These are phyloP conservation scores for Suhomyces faveliae DNA, from an alignment of 805 yeast species.

Conservation along the genomic window DNA sequence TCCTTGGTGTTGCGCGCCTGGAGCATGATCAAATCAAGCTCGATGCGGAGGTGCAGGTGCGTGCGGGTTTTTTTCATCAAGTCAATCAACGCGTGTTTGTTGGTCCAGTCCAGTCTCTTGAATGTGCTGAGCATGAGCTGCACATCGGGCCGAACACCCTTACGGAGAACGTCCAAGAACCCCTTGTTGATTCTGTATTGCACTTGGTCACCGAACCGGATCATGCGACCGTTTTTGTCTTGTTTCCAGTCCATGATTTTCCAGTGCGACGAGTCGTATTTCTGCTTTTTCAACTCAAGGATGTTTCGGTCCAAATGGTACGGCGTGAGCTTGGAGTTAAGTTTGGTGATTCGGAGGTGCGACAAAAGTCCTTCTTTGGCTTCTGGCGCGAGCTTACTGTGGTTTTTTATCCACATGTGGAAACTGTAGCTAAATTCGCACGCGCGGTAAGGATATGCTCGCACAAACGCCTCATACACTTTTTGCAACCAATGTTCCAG, in stretches of 20 bases:
- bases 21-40: slow-evolving; percentile 18
- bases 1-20: slow-evolving; percentile 19
- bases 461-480: slow-evolving; percentile 31
- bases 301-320: slow-evolving; percentile 17
- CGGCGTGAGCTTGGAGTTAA: slow-evolving; percentile 29
- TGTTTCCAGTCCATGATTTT: slow-evolving; percentile 15
- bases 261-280: slow-evolving; percentile 28
- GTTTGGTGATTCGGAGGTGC: slow-evolving; percentile 17
- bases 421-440: slow-evolving; percentile 19
- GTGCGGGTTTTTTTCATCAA: slow-evolving; percentile 18
- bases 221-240: slow-evolving; percentile 12
- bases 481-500: slow-evolving; percentile 22
- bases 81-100: slow-evolving; percentile 24
- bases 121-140: slow-evolving; percentile 32
- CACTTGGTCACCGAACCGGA: slow-evolving; percentile 22
- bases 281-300: slow-evolving; percentile 15
- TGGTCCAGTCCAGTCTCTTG: slow-evolving; percentile 21
- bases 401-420: slow-evolving; percentile 18
- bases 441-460: slow-evolving; percentile 33
- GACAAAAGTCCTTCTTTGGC: slow-evolving; percentile 13
- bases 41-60: slow-evolving; percentile 10
- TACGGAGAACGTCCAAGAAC: slow-evolving; percentile 29
- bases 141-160: slow-evolving; percentile 38
- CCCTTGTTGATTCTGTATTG: slow-evolving; percentile 33
- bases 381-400: slow-evolving; percentile 4